A percentile compares a stretch with the other conserved stretches of the same genome.
These are phyloP conservation scores for Boletellus emodensis DNA, from an alignment of 768 basidiomycete species.

Conservation along the genomic window DNA sequence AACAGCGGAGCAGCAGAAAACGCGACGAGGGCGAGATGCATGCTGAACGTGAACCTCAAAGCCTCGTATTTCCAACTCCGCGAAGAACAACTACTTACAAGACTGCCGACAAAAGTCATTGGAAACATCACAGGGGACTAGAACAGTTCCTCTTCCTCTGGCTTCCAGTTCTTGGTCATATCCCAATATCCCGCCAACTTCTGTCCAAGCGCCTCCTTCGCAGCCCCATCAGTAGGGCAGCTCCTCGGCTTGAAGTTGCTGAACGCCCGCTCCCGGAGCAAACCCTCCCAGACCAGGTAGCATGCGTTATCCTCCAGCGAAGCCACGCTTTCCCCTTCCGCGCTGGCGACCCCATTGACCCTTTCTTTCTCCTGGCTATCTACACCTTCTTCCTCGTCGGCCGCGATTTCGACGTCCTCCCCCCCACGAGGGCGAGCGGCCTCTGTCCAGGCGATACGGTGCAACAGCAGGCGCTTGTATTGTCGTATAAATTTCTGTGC, in stretches of 20 bases:
- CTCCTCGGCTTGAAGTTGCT: slow-evolving; percentile 74
- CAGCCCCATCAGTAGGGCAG: slow-evolving; percentile 79
- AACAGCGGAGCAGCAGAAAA: not conserved
- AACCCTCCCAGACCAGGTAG: slow-evolving; percentile 90
- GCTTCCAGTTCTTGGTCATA: slow-evolving; percentile 85
- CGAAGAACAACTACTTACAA: not conserved
- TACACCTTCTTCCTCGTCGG: slow-evolving; percentile 40
- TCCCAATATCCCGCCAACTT: slow-evolving; percentile 94
- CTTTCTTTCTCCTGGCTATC: slow-evolving; percentile 29
- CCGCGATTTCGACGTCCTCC: slow-evolving; percentile 67
- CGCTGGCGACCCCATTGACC: slow-evolving; percentile 27
- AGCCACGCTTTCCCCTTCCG: slow-evolving; percentile 12
- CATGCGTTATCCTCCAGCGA: slow-evolving; percentile 88
- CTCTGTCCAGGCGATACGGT: slow-evolving; percentile 93
- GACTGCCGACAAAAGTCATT: not conserved
- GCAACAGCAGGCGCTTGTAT: slow-evolving; percentile 83
- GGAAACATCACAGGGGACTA: slow-evolving; percentile 25
- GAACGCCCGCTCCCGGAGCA: slow-evolving; percentile 78
- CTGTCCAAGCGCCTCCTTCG: slow-evolving; percentile 81
- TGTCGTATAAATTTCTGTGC: slow-evolving; percentile 78
- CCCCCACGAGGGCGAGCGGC: slow-evolving; percentile 73
- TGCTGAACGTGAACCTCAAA: not conserved
- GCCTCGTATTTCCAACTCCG: slow-evolving; percentile 4
- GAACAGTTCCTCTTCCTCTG: slow-evolving; percentile 74
- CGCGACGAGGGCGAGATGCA: not conserved